A percentile compares a stretch with the other conserved stretches of the same genome.
Evolutionary conservation across 768 basidiomycete genomes (phyloP).

Genomic region (Clitopilus hobsonii): DNA sequence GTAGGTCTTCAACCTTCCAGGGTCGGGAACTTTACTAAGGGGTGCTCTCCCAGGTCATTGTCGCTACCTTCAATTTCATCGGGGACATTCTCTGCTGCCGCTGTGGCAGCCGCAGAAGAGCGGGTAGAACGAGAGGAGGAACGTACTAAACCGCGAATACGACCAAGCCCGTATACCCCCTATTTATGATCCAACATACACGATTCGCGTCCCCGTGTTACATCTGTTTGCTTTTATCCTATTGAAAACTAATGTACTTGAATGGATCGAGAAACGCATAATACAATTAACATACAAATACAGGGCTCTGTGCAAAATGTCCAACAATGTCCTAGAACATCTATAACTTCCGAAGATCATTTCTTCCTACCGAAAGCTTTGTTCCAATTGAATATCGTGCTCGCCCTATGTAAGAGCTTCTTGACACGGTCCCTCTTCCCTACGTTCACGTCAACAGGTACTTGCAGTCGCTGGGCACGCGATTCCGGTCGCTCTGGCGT

Average conservation of each 20-base stretch:
- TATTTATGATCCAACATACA: not conserved
- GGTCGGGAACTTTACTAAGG: not conserved
- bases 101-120: not conserved
- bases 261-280: too few relatives aligned
- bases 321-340: too few relatives aligned
- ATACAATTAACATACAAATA: not conserved
- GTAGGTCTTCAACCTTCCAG: constrained; percentile 28
- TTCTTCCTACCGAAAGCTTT: constrained; percentile 10
- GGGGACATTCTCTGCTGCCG: not conserved
- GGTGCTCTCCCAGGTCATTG: constrained; percentile 41
- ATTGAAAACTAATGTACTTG: not conserved
- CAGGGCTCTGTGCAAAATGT: too few relatives aligned
- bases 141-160: not conserved
- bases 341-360: constrained; percentile 1
- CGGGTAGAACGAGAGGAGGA: not conserved
- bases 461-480: not conserved
- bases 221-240: not conserved
- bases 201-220: too few relatives aligned
- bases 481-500: constrained; percentile 20
- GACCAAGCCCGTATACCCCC: not conserved
- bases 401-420: constrained; percentile 14
- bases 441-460: too few relatives aligned
- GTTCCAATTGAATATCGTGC: constrained; percentile 14
- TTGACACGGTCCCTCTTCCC: constrained; percentile 7
- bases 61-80: constrained; percentile 57